phyloP scores from a whole-genome alignment of 805 yeast species.

The Blastobotrys mokoenaii region DNA sequence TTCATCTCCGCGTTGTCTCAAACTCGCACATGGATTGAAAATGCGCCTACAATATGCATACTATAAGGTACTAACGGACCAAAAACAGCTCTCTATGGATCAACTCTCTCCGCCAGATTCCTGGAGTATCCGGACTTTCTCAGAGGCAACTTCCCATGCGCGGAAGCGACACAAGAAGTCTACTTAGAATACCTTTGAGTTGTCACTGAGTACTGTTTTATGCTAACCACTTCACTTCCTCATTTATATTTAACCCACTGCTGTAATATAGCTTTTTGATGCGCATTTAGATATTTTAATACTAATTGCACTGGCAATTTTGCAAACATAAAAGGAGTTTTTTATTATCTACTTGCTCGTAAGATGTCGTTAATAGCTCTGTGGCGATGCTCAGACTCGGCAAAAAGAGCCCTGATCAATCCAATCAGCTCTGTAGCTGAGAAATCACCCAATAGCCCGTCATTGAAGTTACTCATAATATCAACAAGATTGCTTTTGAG shows the following conservation, averaged over 20 bases:
- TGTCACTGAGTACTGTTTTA: background rate
- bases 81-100: slow-evolving; percentile 22
- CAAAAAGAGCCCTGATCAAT: slow-evolving; percentile 28
- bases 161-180: background rate
- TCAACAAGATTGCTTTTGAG: slow-evolving; percentile 26
- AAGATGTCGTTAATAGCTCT: slow-evolving; percentile 19
- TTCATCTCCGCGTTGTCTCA: background rate
- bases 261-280: background rate
- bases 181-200: background rate
- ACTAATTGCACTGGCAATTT: background rate
- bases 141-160: background rate
- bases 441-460: slow-evolving; percentile 27
- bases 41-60: slow-evolving; percentile 27
- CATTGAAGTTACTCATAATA: slow-evolving; percentile 23
- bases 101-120: slow-evolving; percentile 16
- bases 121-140: background rate
- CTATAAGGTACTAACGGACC: slow-evolving; percentile 28
- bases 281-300: background rate
- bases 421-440: slow-evolving; percentile 23
- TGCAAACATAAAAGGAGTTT: no score
- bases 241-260: background rate
- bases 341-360: background rate
- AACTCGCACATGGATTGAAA: slow-evolving; percentile 14
- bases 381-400: slow-evolving; percentile 25
- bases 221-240: background rate